Base-by-base conservation (phyloP, 2,329 filamentous ascomycete genomes). In the Basipetospora chlamydospora region DNA sequence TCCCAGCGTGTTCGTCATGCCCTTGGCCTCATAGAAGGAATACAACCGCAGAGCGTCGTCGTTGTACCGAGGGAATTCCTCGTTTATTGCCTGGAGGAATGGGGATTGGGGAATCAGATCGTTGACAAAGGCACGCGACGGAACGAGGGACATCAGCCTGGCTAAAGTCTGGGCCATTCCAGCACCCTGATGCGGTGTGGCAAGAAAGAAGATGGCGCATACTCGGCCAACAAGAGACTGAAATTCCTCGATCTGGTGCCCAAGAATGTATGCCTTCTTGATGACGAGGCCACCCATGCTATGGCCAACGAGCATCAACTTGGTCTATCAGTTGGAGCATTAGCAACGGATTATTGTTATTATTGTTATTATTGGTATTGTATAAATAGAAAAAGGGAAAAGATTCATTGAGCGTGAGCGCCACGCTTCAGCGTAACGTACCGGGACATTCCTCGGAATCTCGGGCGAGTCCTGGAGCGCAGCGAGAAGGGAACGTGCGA, bases 241-340 rank as follows among this genome's bases (percentile, higher is more conserved):
- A 23, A 26, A 18, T 3, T 35, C 45, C 45, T 2, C 43, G 41
- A 0, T 25, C n/a, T 1, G 42, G 33, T 8, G 50, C 46, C 4
- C 41, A 40, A 58, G 39, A 8, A 59, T 48, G 28, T 48, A 56
- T 0, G 56, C 56, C 39, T 51, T 50, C 36, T 60, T 60, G 17
- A 52, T 46, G 1, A 59, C 51, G 1, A 59, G 43, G 0, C 56
- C 57, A 5, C 58, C 58, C 54, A 61, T 58, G 35, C 53, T 57
- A 32, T 61, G 57, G 3, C 44, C 55, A 13, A 59, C 44, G 10
- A 60, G 48, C 8, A 60, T 46, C 4, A 58, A 26, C 2, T 21
- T 42, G 1, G 43, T 16, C 47, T 51, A 17, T n/a, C 23, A 22
- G 39, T 5, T 29, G 37, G 1, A 29, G 39, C 7, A 53, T 48